Conservation (phyloP, 768 basidiomycete genomes). For the Nevesoporus exiguus region DNA sequence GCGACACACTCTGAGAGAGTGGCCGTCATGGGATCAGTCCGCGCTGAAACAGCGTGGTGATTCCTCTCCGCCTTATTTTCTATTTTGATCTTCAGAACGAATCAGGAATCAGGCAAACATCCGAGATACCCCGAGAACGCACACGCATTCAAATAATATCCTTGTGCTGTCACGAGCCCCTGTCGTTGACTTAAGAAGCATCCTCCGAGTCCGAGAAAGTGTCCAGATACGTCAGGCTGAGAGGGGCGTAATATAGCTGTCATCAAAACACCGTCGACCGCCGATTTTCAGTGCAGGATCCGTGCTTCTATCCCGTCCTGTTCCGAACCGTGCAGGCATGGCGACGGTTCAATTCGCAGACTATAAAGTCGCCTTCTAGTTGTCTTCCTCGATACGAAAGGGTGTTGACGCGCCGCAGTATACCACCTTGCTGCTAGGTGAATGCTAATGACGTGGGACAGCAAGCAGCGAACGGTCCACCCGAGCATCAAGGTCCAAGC, state of each 20-base stretch:
- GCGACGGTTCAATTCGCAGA: neutral
- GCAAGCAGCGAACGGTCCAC: neutral
- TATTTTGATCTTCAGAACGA: slow-evolving; percentile 1
- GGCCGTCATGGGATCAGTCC: neutral
- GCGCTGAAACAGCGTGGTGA: slow-evolving; percentile 5
- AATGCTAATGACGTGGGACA: neutral
- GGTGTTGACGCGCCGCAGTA: neutral
- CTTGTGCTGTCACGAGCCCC: neutral
- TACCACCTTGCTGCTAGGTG: neutral
- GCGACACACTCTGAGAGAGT: neutral
- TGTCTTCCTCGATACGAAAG: neutral
- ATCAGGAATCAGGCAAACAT: slow-evolving; percentile 1
- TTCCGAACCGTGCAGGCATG: neutral
- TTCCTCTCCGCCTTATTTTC: neutral
- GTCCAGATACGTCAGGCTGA: neutral
- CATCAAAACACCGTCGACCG: neutral
- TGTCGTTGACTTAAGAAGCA: slow-evolving; percentile 1
- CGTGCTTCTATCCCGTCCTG: neutral
- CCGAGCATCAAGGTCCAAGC: slow-evolving; percentile 3
- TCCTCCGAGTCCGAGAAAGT: neutral
- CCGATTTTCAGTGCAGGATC: neutral
- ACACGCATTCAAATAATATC: slow-evolving; percentile 1
- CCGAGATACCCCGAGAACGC: slow-evolving; percentile 7
- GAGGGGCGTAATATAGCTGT: neutral
- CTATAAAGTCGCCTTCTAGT: neutral